These are phyloP conservation scores for Ceratopteris richardii DNA, from an alignment of 75 land plant species.

Conservation along the genomic window DNA sequence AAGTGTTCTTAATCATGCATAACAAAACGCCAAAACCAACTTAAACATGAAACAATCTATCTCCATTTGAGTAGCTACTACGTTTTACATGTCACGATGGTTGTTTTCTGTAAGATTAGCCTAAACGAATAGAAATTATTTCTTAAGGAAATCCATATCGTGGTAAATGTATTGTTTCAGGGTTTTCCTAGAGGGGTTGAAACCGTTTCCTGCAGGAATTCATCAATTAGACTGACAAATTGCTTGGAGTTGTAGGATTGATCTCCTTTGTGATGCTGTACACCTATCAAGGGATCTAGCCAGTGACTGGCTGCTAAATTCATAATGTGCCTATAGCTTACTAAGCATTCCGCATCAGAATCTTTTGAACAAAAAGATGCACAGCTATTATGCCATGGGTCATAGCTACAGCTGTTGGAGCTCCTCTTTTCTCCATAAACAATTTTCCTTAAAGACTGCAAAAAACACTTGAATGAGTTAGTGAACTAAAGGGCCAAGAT, in stretches of 20 bases:
- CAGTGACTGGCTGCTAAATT: neutral
- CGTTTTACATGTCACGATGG: too few species aligned
- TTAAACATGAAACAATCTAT: too few species aligned
- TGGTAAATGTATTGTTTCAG: too few species aligned
- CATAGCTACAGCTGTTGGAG: neutral
- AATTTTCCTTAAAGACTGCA: neutral
- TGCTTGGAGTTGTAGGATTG: neutral
- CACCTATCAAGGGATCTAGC: conserved; percentile 1
- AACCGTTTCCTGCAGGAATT: neutral
- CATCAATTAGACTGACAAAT: neutral
- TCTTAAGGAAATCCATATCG: too few species aligned
- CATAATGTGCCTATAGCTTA: neutral
- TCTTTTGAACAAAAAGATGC: neutral
- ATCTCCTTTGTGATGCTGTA: neutral
- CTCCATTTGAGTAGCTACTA: too few species aligned
- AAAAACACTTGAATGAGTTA: too few species aligned
- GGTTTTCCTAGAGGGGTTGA: too few species aligned
- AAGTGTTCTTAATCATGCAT: too few species aligned
- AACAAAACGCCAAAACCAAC: too few species aligned
- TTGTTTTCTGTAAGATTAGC: too few species aligned
- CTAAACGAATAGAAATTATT: too few species aligned
- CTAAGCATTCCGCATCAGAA: conserved; percentile 1
- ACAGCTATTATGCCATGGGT: neutral
- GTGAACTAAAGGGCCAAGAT: too few species aligned
- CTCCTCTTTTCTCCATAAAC: neutral